Conservation (phyloP, 192 early-diverging fungal species). For the Dissophora ornata region DNA sequence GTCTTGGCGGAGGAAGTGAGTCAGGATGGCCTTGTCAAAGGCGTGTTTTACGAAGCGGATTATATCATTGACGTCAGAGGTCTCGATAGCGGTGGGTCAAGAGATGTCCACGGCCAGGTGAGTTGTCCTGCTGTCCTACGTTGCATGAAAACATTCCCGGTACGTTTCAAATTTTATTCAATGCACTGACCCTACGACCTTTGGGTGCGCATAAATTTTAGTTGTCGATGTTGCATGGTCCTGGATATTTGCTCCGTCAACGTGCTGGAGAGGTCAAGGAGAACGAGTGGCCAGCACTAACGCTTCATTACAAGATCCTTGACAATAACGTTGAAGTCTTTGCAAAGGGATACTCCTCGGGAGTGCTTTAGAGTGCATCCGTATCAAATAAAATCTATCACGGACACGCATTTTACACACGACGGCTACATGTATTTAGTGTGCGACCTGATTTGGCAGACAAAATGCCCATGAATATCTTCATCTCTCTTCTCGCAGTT, state of each 20-base stretch:
- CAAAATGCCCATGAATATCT: too few species aligned
- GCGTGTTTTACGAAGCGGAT: constrained; percentile 58
- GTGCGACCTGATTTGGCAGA: too few species aligned
- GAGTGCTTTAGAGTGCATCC: constrained; percentile 53
- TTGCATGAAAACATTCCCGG: too few species aligned
- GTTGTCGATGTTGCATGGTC: constrained; percentile 64
- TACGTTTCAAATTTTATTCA: too few species aligned
- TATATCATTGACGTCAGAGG: constrained; percentile 61
- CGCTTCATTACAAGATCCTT: constrained; percentile 67
- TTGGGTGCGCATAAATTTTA: too few species aligned
- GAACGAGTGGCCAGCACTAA: constrained; percentile 54
- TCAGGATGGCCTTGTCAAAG: constrained; percentile 63
- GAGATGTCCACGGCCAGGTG: constrained; percentile 69
- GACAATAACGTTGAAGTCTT: constrained; percentile 72
- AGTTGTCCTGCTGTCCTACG: too few species aligned
- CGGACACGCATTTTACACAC: too few species aligned
- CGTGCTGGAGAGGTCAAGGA: constrained; percentile 40
- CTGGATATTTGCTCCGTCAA: constrained; percentile 48
- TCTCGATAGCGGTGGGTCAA: constrained; percentile 63
- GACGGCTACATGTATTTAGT: too few species aligned
- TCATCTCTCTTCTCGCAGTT: too few species aligned
- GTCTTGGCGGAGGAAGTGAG: constrained; percentile 55
- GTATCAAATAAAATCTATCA: constrained; percentile 1
- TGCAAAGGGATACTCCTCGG: constrained; percentile 67
- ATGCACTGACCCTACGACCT: too few species aligned